Evolutionary conservation across 2,329 filamentous ascomycete species (phyloP).

Genomic region (Diplodia mutila): DNA sequence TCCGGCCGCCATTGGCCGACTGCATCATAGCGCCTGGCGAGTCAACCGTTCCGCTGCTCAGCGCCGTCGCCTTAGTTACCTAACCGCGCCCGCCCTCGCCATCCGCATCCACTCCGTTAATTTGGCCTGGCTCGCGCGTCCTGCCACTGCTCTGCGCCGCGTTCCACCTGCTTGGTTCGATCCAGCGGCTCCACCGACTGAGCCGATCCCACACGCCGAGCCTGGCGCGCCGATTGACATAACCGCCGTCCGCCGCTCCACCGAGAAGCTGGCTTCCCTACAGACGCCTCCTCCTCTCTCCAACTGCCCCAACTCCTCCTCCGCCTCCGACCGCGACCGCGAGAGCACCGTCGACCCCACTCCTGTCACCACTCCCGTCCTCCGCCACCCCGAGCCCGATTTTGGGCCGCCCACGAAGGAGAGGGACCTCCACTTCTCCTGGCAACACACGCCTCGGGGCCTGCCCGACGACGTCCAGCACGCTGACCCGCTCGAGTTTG

Average conservation of each 20-base stretch:
- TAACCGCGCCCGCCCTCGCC: constrained; percentile 14
- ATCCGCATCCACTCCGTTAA: constrained; percentile 12
- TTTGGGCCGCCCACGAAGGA: constrained; percentile 49
- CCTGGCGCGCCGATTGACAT: constrained; percentile 25
- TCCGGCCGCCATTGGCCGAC: constrained; percentile 3
- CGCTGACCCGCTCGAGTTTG: constrained; percentile 36
- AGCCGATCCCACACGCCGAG: constrained; percentile 24
- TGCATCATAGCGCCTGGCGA: constrained; percentile 14
- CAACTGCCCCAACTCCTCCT: constrained; percentile 27
- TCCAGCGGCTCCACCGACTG: constrained; percentile 26
- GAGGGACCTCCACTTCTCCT: constrained; percentile 47
- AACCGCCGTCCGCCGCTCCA: constrained; percentile 20
- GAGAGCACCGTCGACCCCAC: constrained; percentile 27
- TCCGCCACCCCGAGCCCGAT: constrained; percentile 37
- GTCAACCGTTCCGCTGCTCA: constrained; percentile 10
- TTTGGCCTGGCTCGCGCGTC: constrained; percentile 16
- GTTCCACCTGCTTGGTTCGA: constrained; percentile 26
- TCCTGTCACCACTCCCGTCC: constrained; percentile 29
- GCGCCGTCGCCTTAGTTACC: constrained; percentile 3
- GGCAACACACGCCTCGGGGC: constrained; percentile 48
- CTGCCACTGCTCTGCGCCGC: constrained; percentile 10
- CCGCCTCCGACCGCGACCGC: constrained; percentile 28
- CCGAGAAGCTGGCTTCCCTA: constrained; percentile 26
- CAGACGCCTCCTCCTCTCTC: constrained; percentile 29
- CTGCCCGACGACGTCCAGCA: constrained; percentile 33